Percentiles rank a stretch among this genome's conserved stretches.
phyloP scores from a whole-genome alignment of 176 grass and related monocot genomes.

The Typha latifolia region DNA sequence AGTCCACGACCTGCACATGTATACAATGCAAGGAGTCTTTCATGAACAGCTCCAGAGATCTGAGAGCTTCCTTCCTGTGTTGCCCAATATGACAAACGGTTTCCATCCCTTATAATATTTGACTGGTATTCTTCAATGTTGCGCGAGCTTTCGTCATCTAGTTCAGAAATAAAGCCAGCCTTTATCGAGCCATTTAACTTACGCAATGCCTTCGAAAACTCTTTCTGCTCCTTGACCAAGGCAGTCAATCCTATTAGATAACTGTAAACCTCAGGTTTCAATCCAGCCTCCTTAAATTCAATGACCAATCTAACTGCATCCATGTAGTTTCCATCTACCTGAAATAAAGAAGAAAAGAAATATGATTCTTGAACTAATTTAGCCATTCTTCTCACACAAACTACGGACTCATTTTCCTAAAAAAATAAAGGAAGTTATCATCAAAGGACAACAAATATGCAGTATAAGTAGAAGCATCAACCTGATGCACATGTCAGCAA shows the following conservation, averaged over 20 bases:
- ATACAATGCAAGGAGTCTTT: slow-evolving; percentile 78
- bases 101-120: slow-evolving; percentile 52
- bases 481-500: background rate
- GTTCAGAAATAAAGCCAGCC: slow-evolving; percentile 35
- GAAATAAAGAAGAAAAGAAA: slow-evolving; percentile 22
- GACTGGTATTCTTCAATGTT: slow-evolving; percentile 52
- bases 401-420: background rate
- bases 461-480: background rate
- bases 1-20: slow-evolving; percentile 65
- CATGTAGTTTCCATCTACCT: slow-evolving; percentile 75
- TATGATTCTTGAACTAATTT: background rate
- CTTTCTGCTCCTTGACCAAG: slow-evolving; percentile 92
- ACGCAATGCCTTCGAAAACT: slow-evolving; percentile 73
- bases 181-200: slow-evolving; percentile 70
- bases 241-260: slow-evolving; percentile 85
- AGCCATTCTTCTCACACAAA: background rate
- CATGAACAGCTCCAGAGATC: slow-evolving; percentile 53
- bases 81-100: slow-evolving; percentile 72
- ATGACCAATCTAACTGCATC: slow-evolving; percentile 65
- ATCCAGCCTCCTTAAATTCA: slow-evolving; percentile 65
- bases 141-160: slow-evolving; percentile 40
- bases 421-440: background rate
- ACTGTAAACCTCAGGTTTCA: slow-evolving; percentile 83
- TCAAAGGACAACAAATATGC: background rate
- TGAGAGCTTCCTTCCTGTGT: slow-evolving; percentile 53